Evolutionary conservation across 2,329 filamentous ascomycete species (phyloP), one percentile per base, ranked within the genome.

Genomic region (Colletotrichum sp.): DNA sequence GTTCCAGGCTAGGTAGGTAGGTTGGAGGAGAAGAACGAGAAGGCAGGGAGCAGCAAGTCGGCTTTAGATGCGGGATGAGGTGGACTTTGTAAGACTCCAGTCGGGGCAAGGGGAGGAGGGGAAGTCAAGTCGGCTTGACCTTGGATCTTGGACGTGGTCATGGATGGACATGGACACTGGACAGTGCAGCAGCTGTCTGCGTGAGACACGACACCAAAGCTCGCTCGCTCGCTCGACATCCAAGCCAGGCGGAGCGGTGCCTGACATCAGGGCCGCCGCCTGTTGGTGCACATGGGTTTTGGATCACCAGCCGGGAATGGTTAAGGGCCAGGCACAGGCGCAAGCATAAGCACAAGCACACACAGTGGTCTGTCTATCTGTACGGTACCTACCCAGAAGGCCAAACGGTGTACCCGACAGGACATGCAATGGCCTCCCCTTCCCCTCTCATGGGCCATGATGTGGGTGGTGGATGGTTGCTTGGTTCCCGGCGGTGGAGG

Each of bases 1-100:
- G 43, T 52, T 21, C 43, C 43, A 52, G 43, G 43, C 13, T 9
- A 52, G 74, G 59, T 64, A 57, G 64, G 57, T 64, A 30, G 34
- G 13, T 16, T 55, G 61, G 63, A 48, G 39, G 43, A 59, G 59
- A 72, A 43, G 68, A 48, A 57, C 28, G 57, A 36, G 64, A 67
- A 69, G 74, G 26, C 59, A 52, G 65, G 64, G 63, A 68, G 52
- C n/a, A 26, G 36, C 64, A 69, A 74, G 64, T 12, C 30, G 61
- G 43, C 13, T 75, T 75, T 60, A 48, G 66, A 74, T 68, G 70
- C 70, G 74, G 74, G 74, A 75, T 76, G 64, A 65, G 52, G 34
- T 68, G 65, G 74, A 69, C 59, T 76, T 76, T 76, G 74, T 74
- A 74, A 74, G 39, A 43, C 21, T 52, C 30, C 39, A 5, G 39